Percentiles rank a stretch among this genome's conserved stretches.
Conservation (phyloP, 2,329 filamentous ascomycete genomes). For the Drechslera avenae region DNA sequence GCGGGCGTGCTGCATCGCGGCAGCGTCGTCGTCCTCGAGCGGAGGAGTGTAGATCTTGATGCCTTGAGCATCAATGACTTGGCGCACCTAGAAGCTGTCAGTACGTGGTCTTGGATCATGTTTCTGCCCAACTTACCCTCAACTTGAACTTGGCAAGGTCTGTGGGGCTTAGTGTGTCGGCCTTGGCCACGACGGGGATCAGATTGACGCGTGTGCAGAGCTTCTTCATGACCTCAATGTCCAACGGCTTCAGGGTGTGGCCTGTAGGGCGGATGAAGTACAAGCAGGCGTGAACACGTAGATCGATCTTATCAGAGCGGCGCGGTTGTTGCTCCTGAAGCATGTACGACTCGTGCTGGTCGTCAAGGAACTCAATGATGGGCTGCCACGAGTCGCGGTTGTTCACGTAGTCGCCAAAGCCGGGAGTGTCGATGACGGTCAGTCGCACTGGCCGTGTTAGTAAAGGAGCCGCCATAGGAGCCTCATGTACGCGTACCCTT, state of each 20-base stretch:
- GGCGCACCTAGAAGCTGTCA: constrained; percentile 70
- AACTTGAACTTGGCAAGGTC: constrained; percentile 95
- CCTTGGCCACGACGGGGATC: constrained; percentile 98
- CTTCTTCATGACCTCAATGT: constrained; percentile 99
- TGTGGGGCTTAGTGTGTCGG: constrained; percentile 91
- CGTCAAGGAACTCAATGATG: constrained; percentile 99
- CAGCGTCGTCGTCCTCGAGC: constrained; percentile 96
- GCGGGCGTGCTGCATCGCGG: constrained; percentile 91
- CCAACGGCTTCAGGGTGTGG: constrained; percentile 96
- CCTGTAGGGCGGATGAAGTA: constrained; percentile 99
- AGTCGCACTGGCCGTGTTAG: constrained; percentile 73
- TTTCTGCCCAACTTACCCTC: constrained; percentile 66
- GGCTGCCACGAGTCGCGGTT: constrained; percentile 99
- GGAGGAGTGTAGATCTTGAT: constrained; percentile 99
- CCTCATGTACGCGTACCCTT: constrained; percentile 69
- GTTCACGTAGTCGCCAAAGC: constrained; percentile 99
- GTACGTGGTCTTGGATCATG: neutral
- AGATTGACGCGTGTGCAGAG: constrained; percentile 97
- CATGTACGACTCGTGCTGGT: constrained; percentile 99
- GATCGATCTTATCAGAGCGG: constrained; percentile 97
- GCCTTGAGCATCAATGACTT: constrained; percentile 95
- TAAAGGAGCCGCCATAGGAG: neutral
- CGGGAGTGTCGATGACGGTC: constrained; percentile 98
- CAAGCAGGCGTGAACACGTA: constrained; percentile 95
- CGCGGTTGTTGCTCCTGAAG: constrained; percentile 99